Evolutionary conservation across 352 stramenopile species (phyloP), one percentile per base, ranked within the genome.

Genomic region (Phytophthora sojae): DNA sequence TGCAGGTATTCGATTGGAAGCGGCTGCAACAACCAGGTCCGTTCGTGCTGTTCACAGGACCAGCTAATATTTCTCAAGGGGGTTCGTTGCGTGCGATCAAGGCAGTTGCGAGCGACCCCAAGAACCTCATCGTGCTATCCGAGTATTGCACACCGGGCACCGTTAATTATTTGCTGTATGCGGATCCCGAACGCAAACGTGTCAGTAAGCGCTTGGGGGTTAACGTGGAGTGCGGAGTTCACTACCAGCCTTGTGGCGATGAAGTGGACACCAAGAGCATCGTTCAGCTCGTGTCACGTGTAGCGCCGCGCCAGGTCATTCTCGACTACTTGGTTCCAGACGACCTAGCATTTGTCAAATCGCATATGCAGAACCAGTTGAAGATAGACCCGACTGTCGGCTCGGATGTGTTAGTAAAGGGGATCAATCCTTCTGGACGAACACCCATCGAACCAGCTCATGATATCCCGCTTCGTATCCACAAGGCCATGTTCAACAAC

Each of bases 401-500:
- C 15, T 47, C 53, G 2, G 51, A 19, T 12, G 45, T 78, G 8
- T 30, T 64, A 2, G 71, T 83, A 50, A 77, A 80, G 30, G 78
- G 79, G 21, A 74, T 90, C 37, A 54, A 71, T 21, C 21, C 63
- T 8, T 42, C 72, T 12, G 74, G 71, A 12, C 64, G 76, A 47
- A 88, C 78, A n/a, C 8, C 63, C 6, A 69, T 90, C n/a, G 67
- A 86, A 54, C 68, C 76, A 32, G 58, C 67, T 23, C 72, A 70
- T 1, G 78, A 91, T 9, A 92, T 95, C 53, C 85, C 86, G n/a
- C 47, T 95, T 26, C 83, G 85, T 11, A 94, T 95, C 56, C 88
- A 95, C 74, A 94, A 93, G 71, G 85, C 86, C 23, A 92, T 95
- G 82, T 93, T 95, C 51, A 94, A 93, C 64, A 90, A 87, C 53